Conservation (phyloP, 768 basidiomycete species). For the Lactarius akahatsu region DNA sequence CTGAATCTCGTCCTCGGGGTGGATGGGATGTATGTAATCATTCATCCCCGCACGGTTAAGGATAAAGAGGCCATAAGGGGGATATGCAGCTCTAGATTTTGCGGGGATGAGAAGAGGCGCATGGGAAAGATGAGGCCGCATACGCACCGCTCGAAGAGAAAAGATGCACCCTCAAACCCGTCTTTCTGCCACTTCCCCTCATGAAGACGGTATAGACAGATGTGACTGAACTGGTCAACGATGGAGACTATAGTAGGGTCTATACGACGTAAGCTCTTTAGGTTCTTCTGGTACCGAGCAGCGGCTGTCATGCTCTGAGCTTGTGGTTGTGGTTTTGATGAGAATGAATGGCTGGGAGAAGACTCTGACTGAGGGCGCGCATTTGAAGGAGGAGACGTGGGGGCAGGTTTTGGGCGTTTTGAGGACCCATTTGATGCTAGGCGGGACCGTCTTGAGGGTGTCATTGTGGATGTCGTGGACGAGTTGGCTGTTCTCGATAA, state of each 20-base stretch:
- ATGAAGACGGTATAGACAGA: constrained; percentile 77
- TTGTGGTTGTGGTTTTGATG: constrained; percentile 9
- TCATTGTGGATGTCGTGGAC: constrained; percentile 19
- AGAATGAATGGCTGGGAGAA: constrained; percentile 5
- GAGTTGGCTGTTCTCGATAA: neutral
- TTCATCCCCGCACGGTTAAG: constrained; percentile 79
- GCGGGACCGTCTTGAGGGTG: constrained; percentile 25
- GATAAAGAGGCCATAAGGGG: constrained; percentile 82
- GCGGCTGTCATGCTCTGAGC: constrained; percentile 51
- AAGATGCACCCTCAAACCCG: constrained; percentile 86
- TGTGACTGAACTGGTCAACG: constrained; percentile 86
- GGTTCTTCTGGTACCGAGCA: constrained; percentile 70
- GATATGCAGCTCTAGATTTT: constrained; percentile 60
- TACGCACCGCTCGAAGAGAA: constrained; percentile 78
- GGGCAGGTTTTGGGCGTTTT: constrained; percentile 23
- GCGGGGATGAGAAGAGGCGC: constrained; percentile 16
- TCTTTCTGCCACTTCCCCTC: constrained; percentile 78
- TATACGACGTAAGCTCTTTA: constrained; percentile 74
- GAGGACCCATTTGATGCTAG: constrained; percentile 17
- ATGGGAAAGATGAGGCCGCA: constrained; percentile 5
- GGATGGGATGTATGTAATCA: constrained; percentile 71
- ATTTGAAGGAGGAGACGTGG: constrained; percentile 21
- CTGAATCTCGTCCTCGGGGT: constrained; percentile 75
- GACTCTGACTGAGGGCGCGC: constrained; percentile 12
- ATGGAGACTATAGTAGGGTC: constrained; percentile 79